These are phyloP conservation scores for Colletotrichum gigasporum DNA, from an alignment of 2,329 filamentous ascomycete species.

Conservation along the genomic window DNA sequence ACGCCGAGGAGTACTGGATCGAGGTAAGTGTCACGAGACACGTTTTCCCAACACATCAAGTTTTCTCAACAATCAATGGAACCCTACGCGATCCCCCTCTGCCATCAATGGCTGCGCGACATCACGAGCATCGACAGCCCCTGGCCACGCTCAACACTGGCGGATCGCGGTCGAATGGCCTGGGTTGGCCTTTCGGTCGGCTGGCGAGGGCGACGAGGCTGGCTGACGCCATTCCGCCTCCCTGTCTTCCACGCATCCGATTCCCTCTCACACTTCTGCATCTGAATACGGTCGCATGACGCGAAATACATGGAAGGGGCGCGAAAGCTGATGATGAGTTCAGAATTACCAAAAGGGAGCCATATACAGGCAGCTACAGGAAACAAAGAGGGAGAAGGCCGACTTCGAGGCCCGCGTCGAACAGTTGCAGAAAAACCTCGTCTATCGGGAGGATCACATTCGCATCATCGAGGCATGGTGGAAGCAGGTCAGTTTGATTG, in stretches of 20 bases:
- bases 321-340: slow-evolving; percentile 30
- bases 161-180: slow-evolving; percentile 29
- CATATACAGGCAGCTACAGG: slow-evolving; percentile 96
- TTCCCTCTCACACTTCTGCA: background rate
- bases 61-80: slow-evolving; percentile 35
- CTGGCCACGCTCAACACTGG: slow-evolving; percentile 27
- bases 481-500: slow-evolving; percentile 74
- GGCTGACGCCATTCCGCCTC: slow-evolving; percentile 20
- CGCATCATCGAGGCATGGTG: slow-evolving; percentile 94
- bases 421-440: slow-evolving; percentile 80
- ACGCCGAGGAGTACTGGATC: slow-evolving; percentile 69
- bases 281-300: slow-evolving; percentile 12
- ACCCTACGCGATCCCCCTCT: slow-evolving; percentile 22
- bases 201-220: slow-evolving; percentile 28
- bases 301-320: slow-evolving; percentile 29
- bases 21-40: slow-evolving; percentile 67
- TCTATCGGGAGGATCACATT: slow-evolving; percentile 91
- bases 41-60: slow-evolving; percentile 33
- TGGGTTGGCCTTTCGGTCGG: slow-evolving; percentile 30
- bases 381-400: slow-evolving; percentile 91
- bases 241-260: slow-evolving; percentile 27
- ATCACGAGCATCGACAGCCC: slow-evolving; percentile 28
- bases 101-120: slow-evolving; percentile 30
- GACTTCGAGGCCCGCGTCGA: slow-evolving; percentile 83
- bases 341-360: slow-evolving; percentile 86